A percentile compares a stretch with the other conserved stretches of the same genome.
Conservation (phyloP, 257 asterid species). For the Primulina tabacum region DNA sequence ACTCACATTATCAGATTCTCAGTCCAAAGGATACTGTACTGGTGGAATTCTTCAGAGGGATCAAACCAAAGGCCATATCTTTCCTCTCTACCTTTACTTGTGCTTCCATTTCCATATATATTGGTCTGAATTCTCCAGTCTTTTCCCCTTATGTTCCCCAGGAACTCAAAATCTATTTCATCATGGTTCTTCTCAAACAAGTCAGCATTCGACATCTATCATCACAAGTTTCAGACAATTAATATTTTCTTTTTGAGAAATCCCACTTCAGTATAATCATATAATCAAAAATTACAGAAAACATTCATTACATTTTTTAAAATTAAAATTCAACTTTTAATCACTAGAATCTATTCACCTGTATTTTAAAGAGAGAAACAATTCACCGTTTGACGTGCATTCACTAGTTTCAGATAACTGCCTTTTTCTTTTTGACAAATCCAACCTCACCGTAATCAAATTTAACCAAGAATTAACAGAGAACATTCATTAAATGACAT, state of each 20-base stretch:
- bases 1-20: slow-evolving; percentile 61
- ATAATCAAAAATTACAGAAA: slow-evolving; percentile 6
- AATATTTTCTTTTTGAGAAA: not conserved
- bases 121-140: slow-evolving; percentile 89
- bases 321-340: not conserved
- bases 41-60: slow-evolving; percentile 83
- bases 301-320: slow-evolving; percentile 9
- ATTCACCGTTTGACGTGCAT: too few species aligned
- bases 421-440: too few species aligned
- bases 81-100: slow-evolving; percentile 73
- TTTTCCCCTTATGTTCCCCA: slow-evolving; percentile 81
- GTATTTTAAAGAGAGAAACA: not conserved
- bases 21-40: slow-evolving; percentile 71
- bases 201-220: slow-evolving; percentile 83
- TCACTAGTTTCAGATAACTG: too few species aligned
- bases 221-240: slow-evolving; percentile 20
- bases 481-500: too few species aligned
- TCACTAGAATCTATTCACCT: not conserved
- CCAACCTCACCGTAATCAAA: too few species aligned
- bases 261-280: slow-evolving; percentile 7
- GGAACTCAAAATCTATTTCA: slow-evolving; percentile 83
- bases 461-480: too few species aligned
- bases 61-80: slow-evolving; percentile 88
- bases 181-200: slow-evolving; percentile 76
- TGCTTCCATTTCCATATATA: slow-evolving; percentile 89